Percentiles rank a stretch among this genome's conserved stretches.
Evolutionary conservation across 352 stramenopile genomes (phyloP).

Genomic region (Phytophthora kernoviae): DNA sequence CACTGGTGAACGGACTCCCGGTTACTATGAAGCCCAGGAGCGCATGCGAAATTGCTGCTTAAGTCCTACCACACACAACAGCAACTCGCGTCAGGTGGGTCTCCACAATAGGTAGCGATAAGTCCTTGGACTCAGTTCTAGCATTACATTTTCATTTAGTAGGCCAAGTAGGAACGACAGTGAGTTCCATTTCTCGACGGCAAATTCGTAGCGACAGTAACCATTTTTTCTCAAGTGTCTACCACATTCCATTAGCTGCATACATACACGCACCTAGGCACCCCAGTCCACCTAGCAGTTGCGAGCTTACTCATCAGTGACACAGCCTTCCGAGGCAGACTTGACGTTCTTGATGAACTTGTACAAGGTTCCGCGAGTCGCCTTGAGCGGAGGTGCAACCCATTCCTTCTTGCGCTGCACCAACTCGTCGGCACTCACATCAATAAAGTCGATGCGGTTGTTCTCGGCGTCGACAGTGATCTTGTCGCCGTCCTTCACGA

Average conservation of each 20-base stretch:
- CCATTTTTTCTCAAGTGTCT: not conserved
- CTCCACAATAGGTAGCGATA: constrained; percentile 10
- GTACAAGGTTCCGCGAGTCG: constrained; percentile 95
- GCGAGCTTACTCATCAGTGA: constrained; percentile 94
- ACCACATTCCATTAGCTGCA: not conserved
- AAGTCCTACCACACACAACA: constrained; percentile 85
- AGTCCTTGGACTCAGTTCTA: not conserved
- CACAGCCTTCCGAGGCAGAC: constrained; percentile 97
- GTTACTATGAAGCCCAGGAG: constrained; percentile 71
- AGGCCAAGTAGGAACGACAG: not conserved
- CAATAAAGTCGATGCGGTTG: constrained; percentile 94
- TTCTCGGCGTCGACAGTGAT: constrained; percentile 96
- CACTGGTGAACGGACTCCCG: constrained; percentile 44
- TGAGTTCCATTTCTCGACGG: not conserved
- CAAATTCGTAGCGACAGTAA: constrained; percentile 3
- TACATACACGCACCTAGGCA: not conserved
- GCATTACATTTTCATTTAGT: constrained; percentile 6
- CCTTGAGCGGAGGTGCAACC: constrained; percentile 92
- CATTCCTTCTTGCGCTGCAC: constrained; percentile 89
- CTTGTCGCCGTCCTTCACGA: constrained; percentile 96
- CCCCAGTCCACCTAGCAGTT: too few relatives aligned
- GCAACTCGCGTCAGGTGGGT: constrained; percentile 60
- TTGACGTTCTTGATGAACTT: constrained; percentile 99
- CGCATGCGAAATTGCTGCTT: constrained; percentile 75
- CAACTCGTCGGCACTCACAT: constrained; percentile 87